Base-by-base conservation (phyloP, 2,329 filamentous ascomycete species). In the Pestalotiopsis sp. region DNA sequence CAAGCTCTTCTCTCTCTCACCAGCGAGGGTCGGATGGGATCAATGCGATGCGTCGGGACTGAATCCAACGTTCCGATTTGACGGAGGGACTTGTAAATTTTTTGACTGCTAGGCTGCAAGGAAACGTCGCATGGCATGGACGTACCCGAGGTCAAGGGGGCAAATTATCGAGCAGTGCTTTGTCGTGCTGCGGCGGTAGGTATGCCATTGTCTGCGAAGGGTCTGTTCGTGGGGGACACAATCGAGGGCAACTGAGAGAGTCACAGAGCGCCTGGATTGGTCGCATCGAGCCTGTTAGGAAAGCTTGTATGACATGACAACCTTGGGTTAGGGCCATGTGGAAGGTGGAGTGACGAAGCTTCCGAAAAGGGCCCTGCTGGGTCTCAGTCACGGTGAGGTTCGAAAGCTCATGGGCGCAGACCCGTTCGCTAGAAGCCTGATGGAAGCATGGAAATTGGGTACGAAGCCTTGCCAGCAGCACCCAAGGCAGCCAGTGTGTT, bases 371-470 rank as follows among this genome's bases (percentile, higher is more conserved):
- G 9, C n/a, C 23, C 27, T 36, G 58, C 27, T 31, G 25, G 58
- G 58, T 27, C 58, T 25, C 31, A 12, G 14, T 12, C 31, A 31
- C 27, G 58, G 58, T 49, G 41, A 49, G 41, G 41, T 49, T n/a
- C 41, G 12, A 49, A 49, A 49, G 41, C 41, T 49, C 14, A 49
- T 49, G 61, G 36, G 61, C n/a, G 41, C 23, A 45, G 61, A 63
- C 38, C 61, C 61, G 38, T 63, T 63, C 61, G 38, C 61, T 63
- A 63, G 61, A 63, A 63, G 27, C 17, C 61, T 45, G n/a, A 63
- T 63, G 13, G 61, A 63, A 63, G 38, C 36, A 63, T 41, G 58
- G 58, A 61, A 61, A 31, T 61, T 13, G 41, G 41, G 23, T 36
- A 31, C 31, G 58, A 31, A 61, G 58, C 58, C 27, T 38, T 36